Evolutionary conservation across 495 filamentous ascomycete species (phyloP).

Genomic region (Aspergillus saccharolyticus): DNA sequence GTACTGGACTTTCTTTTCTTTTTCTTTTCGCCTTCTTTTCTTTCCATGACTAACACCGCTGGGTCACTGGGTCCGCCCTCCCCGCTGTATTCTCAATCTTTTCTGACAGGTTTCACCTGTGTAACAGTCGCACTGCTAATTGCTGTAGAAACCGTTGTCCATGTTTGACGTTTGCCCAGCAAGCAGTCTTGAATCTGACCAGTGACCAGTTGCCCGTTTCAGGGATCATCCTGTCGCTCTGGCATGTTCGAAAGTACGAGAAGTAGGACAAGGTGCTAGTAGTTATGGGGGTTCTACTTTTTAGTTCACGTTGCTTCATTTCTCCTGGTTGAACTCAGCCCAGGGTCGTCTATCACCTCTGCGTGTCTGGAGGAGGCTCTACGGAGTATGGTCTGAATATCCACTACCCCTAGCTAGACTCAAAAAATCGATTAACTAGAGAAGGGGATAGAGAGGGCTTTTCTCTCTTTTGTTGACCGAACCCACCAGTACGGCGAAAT

Average conservation of each 20-base stretch:
- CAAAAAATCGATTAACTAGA: neutral
- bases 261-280: too few species aligned
- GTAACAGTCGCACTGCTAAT: slow-evolving; percentile 6
- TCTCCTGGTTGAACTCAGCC: slow-evolving; percentile 20
- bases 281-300: neutral
- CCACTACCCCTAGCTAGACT: neutral
- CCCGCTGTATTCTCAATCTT: slow-evolving; percentile 4
- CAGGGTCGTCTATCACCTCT: slow-evolving; percentile 5
- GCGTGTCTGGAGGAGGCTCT: neutral
- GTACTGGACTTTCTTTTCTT: neutral
- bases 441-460: slow-evolving; percentile 4
- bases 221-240: neutral
- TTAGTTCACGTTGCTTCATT: neutral
- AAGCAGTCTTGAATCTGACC: neutral
- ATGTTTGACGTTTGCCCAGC: neutral
- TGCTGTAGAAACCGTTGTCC: slow-evolving; percentile 5
- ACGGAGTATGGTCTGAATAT: too few species aligned
- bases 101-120: slow-evolving; percentile 18
- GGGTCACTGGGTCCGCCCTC: too few species aligned
- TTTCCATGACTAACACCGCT: slow-evolving; percentile 6
- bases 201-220: neutral
- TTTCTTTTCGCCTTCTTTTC: slow-evolving; percentile 2
- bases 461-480: slow-evolving; percentile 5
- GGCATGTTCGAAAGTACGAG: too few species aligned
- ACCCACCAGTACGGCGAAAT: neutral